Evolutionary conservation across 108 stramenopile genomes (phyloP), one percentile per base, ranked within the genome.

Genomic region (Poteriospumella lacustris): DNA sequence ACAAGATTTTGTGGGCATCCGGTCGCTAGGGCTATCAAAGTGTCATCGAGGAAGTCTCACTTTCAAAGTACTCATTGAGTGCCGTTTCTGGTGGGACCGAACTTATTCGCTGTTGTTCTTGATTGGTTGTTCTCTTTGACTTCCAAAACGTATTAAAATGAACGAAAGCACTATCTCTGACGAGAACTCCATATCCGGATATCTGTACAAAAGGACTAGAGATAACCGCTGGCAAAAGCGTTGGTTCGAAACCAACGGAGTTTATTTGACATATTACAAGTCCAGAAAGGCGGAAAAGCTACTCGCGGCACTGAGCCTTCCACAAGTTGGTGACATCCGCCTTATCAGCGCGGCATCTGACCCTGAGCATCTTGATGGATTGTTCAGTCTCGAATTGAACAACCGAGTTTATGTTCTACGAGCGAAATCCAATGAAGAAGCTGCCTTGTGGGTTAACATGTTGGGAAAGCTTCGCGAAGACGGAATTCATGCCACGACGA

Each of bases 221-320:
- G 94, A 95, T 84, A 94, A 94, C 62, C 91, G 93, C 76, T 97
- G 96, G 96, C 96, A 97, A 76, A 91, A 90, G 73, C 87, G 96
- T 31, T 97, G 92, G 90, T 97, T 97, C 80, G 96, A 97, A 83
- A 94, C 91, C 2, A 93, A 94, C 75, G 96, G 95, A 26, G 90
- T 92, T 80, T 89, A 91, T 77, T 81, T 97, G 39, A 91, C 94
- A n/a, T 97, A 97, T 82, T 97, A 93, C 85, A 97, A 97, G 83
- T 89, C 87, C 38, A 89, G 85, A 59, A 94, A 95, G 81, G 87
- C 92, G 80, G 87, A 87, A 15, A 96, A 96, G 83, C 85, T 85
- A 1, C 81, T 87, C 36, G 87, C 87, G 38, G 87, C 87, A 0
- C 68, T 87, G 0, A 85, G 85, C 76, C 72, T 87, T 39, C 85